Base-by-base conservation (phyloP, 129 eudicot genomes). In the Centella asiatica region DNA sequence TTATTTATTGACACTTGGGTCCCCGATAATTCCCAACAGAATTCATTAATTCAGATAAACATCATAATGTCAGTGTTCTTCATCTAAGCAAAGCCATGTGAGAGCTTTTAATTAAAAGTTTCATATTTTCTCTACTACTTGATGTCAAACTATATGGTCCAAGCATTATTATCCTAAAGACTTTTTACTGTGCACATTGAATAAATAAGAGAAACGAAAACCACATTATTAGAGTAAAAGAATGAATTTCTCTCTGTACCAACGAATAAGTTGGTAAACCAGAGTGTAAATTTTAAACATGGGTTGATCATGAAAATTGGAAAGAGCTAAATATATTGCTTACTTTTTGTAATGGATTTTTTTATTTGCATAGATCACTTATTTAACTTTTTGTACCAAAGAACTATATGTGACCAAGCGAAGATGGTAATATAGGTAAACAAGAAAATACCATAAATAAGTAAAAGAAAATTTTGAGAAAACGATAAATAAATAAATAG, bases 401-500 rank as follows among this genome's bases (percentile, higher is more conserved):
- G n/a, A n/a, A n/a, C n/a, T n/a, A n/a, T n/a, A n/a, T n/a, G n/a
- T n/a, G n/a, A n/a, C n/a, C n/a, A n/a, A n/a, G n/a, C n/a, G n/a
- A n/a, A n/a, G n/a, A n/a, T n/a, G n/a, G n/a, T n/a, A n/a, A n/a
- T n/a, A n/a, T n/a, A n/a, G n/a, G n/a, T n/a, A n/a, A n/a, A n/a
- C n/a, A n/a, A n/a, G n/a, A n/a, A n/a, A n/a, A n/a, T n/a, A n/a
- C n/a, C n/a, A n/a, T n/a, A n/a, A n/a, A n/a, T n/a, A n/a, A n/a
- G n/a, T n/a, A n/a, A n/a, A n/a, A n/a, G n/a, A n/a, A n/a, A n/a
- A n/a, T n/a, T n/a, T n/a, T 55, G 36, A 17, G 33, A 13, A 5
- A 5, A 34, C 12, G n/a, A 23, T 22, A 68, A 59, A 55, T 60
- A 65, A 37, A 69, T 69, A 67, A 62, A 55, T 28, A 60, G 75